Conservation (phyloP, 148 eudicot species). For the Dianthus caryophyllus region DNA sequence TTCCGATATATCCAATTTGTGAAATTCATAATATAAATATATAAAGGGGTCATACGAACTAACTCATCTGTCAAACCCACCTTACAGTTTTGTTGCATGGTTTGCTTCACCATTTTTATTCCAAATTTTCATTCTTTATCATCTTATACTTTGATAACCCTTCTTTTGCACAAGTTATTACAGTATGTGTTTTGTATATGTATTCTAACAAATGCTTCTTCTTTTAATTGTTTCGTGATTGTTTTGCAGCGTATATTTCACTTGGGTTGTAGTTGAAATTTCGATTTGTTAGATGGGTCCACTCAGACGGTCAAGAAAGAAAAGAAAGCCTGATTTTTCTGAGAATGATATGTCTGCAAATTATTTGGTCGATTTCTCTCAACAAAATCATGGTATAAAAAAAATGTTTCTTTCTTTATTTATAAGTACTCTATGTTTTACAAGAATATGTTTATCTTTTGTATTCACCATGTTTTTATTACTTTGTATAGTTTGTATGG, state of each 20-base stretch:
- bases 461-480: constrained; percentile 18
- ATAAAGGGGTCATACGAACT: background rate
- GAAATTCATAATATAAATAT: too few species aligned
- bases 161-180: constrained; percentile 9
- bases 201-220: constrained; percentile 21
- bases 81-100: constrained; percentile 27
- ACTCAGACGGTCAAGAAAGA: constrained; percentile 63
- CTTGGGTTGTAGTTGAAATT: constrained; percentile 24
- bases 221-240: background rate
- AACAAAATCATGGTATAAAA: constrained; percentile 56
- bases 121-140: constrained; percentile 14
- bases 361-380: constrained; percentile 67
- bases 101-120: constrained; percentile 26
- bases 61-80: constrained; percentile 29
- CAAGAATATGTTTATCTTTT: background rate
- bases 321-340: constrained; percentile 50
- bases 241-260: too few species aligned
- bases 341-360: constrained; percentile 53
- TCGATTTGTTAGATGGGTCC: constrained; percentile 74
- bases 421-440: background rate
- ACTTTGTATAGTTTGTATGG: constrained; percentile 1
- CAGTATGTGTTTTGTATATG: background rate
- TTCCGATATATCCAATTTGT: too few species aligned
- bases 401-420: background rate
- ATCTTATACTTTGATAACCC: constrained; percentile 3